Base-by-base conservation (phyloP, 2,329 filamentous ascomycete species). In the Catunica adiposa region DNA sequence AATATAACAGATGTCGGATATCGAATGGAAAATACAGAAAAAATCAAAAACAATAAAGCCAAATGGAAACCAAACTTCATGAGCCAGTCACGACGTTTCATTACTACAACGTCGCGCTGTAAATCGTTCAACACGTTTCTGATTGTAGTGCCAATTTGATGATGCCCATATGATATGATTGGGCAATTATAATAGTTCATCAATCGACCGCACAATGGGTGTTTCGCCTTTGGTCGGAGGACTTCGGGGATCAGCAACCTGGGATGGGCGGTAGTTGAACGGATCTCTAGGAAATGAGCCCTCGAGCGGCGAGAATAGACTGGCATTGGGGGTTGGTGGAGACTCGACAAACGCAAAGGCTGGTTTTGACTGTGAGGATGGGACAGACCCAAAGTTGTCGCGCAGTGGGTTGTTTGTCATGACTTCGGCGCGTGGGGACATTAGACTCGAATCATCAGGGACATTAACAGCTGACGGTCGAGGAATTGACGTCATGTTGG, bases 171-270 rank as follows among this genome's bases (percentile, higher is more conserved):
- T 26, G 40, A 3, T 20, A 20, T 44, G 8, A 17, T n/a, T 22
- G 8, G 20, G n/a, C n/a, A 44, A 22, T 72, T 74, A 89, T 67
- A 89, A 71, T 53, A 88, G 72, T 63, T 89, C 84, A 65, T 86
- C 83, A 63, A 90, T 90, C 58, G 83, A 89, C 56, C 85, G 75
- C 53, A 82, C 79, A 59, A 90, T 89, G 2, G 85, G 83, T 57
- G 79, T 80, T 65, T 84, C 83, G 40, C 85, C 84, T 63, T 78
- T 79, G 11, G 83, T 85, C 0, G 84, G 82, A 15, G 85, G 85
- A 65, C 84, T 89, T 62, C 86, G 72, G 14, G 86, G 86, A 64
- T 89, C 84, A 14, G 72, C 73, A 9, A 72, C 68, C 59, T 76
- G 73, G 2, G 69, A 62, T 9, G 76, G 76, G 38, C 73, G 71